These are phyloP conservation scores for Irpex sp. DNA, from an alignment of 1,284 basidiomycete genomes.

Conservation along the genomic window DNA sequence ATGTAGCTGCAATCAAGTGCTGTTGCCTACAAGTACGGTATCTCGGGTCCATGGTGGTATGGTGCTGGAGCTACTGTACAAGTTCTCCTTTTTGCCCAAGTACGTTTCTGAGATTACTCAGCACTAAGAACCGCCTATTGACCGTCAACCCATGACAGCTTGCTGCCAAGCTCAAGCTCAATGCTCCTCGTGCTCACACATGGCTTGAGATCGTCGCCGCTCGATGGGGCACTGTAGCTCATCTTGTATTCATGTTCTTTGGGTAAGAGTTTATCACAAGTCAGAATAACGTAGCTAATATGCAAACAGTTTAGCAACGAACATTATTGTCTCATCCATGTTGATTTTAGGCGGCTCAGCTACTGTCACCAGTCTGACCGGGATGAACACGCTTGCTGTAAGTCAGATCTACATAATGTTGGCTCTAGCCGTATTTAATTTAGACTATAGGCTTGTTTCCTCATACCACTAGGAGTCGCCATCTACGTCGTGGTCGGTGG, in stretches of 20 bases:
- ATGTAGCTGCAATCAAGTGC: constrained; percentile 71
- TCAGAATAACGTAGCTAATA: neutral
- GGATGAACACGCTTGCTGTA: constrained; percentile 52
- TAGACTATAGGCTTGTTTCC: constrained; percentile 49
- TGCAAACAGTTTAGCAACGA: constrained; percentile 47
- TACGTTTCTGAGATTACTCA: constrained; percentile 12
- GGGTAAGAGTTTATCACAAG: constrained; percentile 30
- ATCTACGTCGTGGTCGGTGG: constrained; percentile 55
- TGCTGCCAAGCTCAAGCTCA: constrained; percentile 55
- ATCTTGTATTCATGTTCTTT: constrained; percentile 67
- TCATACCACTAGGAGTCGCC: constrained; percentile 53
- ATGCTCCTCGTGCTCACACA: constrained; percentile 57
- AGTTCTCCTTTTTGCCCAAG: constrained; percentile 45
- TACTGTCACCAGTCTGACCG: constrained; percentile 54
- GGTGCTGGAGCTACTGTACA: constrained; percentile 47
- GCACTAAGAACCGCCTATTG: neutral
- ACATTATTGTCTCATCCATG: constrained; percentile 61
- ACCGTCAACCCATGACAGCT: constrained; percentile 23
- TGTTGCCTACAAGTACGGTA: constrained; percentile 81
- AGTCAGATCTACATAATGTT: constrained; percentile 15
- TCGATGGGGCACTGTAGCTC: constrained; percentile 53
- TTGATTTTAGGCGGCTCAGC: constrained; percentile 60
- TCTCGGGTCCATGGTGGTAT: constrained; percentile 50
- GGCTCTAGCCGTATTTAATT: constrained; percentile 14
- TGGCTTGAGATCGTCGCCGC: constrained; percentile 63